A percentile compares a stretch with the other conserved stretches of the same genome.
Conservation (phyloP, 2,329 filamentous ascomycete genomes). For the Apiospora rasikravindrae region DNA sequence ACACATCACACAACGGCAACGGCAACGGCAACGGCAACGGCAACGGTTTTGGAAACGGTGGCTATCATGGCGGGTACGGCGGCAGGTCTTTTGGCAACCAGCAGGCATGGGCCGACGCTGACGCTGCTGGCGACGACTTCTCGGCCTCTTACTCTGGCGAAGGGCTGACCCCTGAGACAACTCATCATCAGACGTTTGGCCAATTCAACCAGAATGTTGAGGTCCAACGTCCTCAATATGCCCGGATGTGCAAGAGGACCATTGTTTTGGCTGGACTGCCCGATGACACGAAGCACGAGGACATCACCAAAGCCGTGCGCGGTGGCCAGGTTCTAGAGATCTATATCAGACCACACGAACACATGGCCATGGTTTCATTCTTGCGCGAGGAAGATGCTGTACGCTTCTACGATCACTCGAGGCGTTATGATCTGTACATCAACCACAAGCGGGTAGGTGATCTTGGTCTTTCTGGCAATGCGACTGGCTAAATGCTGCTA, state of each 20-base stretch:
- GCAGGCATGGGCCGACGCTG: constrained; percentile 30
- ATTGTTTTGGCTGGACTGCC: constrained; percentile 68
- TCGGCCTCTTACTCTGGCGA: constrained; percentile 32
- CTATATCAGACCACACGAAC: constrained; percentile 64
- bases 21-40: neutral
- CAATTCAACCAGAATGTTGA: neutral
- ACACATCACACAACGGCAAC: neutral
- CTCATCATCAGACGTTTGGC: neutral
- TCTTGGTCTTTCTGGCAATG: neutral
- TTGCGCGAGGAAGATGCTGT: constrained; percentile 65
- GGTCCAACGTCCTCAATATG: constrained; percentile 35
- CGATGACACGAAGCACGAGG: constrained; percentile 65
- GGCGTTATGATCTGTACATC: constrained; percentile 70
- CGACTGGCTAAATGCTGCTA: neutral
- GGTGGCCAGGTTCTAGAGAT: constrained; percentile 76
- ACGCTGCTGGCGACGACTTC: constrained; percentile 26
- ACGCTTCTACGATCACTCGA: constrained; percentile 68
- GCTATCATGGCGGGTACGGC: neutral
- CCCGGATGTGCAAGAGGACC: constrained; percentile 56
- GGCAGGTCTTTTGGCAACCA: constrained; percentile 12
- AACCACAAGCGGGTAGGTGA: constrained; percentile 67
- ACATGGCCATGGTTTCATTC: constrained; percentile 72
- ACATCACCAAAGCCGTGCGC: constrained; percentile 68
- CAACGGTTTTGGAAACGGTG: neutral
- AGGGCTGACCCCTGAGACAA: constrained; percentile 26